Conservation (phyloP, 2,329 filamentous ascomycete species). For the Elsinoe fawcettii region DNA sequence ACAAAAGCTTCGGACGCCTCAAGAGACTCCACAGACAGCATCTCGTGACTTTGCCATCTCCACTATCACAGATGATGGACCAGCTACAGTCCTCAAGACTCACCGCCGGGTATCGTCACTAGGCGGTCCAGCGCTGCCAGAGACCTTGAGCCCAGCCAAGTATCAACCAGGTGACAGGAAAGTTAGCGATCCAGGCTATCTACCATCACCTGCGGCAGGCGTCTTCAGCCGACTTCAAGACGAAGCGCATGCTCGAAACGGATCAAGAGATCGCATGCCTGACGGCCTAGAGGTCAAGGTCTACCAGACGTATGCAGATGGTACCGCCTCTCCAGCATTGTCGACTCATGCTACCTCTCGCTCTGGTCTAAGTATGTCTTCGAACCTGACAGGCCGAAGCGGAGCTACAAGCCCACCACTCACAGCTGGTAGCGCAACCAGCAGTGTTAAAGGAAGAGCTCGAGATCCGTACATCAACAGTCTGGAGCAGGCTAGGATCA, state of each 20-base stretch:
- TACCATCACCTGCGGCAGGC: constrained; percentile 62
- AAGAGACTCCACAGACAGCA: constrained; percentile 52
- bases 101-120: constrained; percentile 22
- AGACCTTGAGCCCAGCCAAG: constrained; percentile 9
- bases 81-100: constrained; percentile 14
- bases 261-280: constrained; percentile 71
- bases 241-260: constrained; percentile 54
- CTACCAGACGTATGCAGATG: constrained; percentile 36
- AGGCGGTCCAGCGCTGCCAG: constrained; percentile 11
- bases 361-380: constrained; percentile 7
- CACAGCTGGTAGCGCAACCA: constrained; percentile 42
- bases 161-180: constrained; percentile 4
- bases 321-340: constrained; percentile 20
- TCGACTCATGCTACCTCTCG: constrained; percentile 9
- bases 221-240: constrained; percentile 57
- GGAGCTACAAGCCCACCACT: constrained; percentile 34
- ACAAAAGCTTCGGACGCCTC: constrained; percentile 40
- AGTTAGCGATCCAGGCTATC: constrained; percentile 37
- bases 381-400: constrained; percentile 27
- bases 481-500: constrained; percentile 64
- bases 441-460: constrained; percentile 54
- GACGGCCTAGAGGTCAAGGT: constrained; percentile 52
- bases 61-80: background rate
- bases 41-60: constrained; percentile 43
- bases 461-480: constrained; percentile 82